phyloP scores from a whole-genome alignment of 169 alveolate genomes.

The Plasmodium fragile region DNA sequence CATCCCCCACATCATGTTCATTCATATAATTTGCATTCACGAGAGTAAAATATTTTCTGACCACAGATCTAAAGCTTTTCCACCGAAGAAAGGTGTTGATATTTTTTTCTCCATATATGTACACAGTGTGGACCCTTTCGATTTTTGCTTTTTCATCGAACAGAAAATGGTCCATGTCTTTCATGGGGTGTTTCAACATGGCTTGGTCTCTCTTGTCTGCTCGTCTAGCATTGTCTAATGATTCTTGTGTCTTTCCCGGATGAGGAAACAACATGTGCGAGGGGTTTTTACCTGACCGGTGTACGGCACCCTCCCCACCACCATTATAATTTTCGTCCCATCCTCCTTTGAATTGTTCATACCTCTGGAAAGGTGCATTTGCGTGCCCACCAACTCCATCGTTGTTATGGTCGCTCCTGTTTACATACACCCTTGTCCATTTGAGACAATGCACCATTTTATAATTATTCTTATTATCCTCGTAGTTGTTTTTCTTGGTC shows the following conservation, averaged over 20 bases:
- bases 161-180: constrained; percentile 13
- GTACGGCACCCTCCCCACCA: not conserved
- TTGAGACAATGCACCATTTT: constrained; percentile 49
- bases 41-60: constrained; percentile 50
- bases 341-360: not conserved
- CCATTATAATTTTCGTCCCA: not conserved
- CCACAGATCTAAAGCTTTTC: constrained; percentile 33
- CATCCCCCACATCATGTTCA: not conserved
- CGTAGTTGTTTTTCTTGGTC: constrained; percentile 17
- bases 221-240: not conserved
- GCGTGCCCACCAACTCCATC: not conserved
- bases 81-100: constrained; percentile 60
- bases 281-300: not conserved
- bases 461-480: constrained; percentile 52
- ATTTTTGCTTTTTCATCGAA: constrained; percentile 18
- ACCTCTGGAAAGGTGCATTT: not conserved
- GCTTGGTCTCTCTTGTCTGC: constrained; percentile 6
- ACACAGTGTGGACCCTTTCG: constrained; percentile 35
- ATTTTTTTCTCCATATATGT: constrained; percentile 70
- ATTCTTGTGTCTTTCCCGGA: not conserved
- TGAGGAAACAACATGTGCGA: not conserved
- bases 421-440: constrained; percentile 55
- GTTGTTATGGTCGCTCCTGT: not conserved
- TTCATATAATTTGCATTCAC: not conserved
- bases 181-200: constrained; percentile 3